Percentiles rank a stretch among this genome's conserved stretches.
phyloP scores from a whole-genome alignment of 2,329 filamentous ascomycete species.

The Byssochlamys sp. region DNA sequence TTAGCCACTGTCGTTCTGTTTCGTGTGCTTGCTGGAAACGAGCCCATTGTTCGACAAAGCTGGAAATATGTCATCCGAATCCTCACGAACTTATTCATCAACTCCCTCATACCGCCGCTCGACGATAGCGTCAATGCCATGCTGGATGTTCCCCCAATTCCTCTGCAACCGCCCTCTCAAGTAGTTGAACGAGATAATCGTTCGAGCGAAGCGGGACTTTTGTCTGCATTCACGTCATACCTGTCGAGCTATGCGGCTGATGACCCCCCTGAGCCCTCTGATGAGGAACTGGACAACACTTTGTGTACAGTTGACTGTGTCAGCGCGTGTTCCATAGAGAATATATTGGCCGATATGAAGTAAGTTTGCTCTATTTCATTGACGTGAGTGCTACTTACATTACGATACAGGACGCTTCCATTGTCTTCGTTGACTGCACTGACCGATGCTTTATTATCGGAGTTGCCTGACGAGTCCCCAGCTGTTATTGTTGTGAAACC shows the following conservation, averaged over 20 bases:
- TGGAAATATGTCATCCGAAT: slow-evolving; percentile 66
- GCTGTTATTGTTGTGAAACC: slow-evolving; percentile 82
- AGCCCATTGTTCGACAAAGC: slow-evolving; percentile 59
- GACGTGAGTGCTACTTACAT: slow-evolving; percentile 7
- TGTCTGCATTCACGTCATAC: slow-evolving; percentile 90
- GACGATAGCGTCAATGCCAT: slow-evolving; percentile 56
- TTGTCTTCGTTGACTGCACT: slow-evolving; percentile 50
- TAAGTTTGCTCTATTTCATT: slow-evolving; percentile 30
- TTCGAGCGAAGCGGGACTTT: slow-evolving; percentile 69
- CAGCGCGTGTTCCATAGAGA: slow-evolving; percentile 73
- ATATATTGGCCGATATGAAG: slow-evolving; percentile 74
- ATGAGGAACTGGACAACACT: slow-evolving; percentile 93
- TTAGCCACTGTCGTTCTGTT: slow-evolving; percentile 92
- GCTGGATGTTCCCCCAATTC: slow-evolving; percentile 68
- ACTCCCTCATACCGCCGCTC: slow-evolving; percentile 79
- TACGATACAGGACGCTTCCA: slow-evolving; percentile 48
- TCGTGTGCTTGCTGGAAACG: slow-evolving; percentile 77
- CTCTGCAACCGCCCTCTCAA: slow-evolving; percentile 81
- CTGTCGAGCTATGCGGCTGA: slow-evolving; percentile 98
- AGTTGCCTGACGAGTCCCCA: slow-evolving; percentile 78
- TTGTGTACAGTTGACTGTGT: slow-evolving; percentile 90
- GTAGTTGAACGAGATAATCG: slow-evolving; percentile 80
- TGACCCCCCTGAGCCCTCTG: slow-evolving; percentile 91
- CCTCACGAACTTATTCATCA: slow-evolving; percentile 90
- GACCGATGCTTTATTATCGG: slow-evolving; percentile 63